Base-by-base conservation (phyloP, 2,329 filamentous ascomycete species). In the Rhinocladiella mackenziei region DNA sequence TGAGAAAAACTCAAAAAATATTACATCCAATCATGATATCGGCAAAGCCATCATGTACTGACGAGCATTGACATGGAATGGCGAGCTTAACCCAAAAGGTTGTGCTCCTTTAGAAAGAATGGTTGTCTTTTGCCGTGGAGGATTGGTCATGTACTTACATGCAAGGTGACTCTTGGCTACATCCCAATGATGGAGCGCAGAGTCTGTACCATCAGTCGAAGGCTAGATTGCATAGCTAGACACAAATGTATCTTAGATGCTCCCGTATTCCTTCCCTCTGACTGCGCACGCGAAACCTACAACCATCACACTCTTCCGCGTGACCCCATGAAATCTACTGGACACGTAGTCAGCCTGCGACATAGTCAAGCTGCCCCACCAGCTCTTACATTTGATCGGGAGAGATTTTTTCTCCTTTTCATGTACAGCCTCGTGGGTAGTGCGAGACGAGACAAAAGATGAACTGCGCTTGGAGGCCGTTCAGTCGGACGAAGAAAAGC, bases 181-280 rank as follows among this genome's bases (percentile, higher is more conserved):
- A 36, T 38, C 26, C 20, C 32, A 17, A 29, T 28, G 13, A 17
- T 28, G 33, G 33, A 28, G 18, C n/a, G 28, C 22, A 34, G 35
- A 15, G 35, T 43, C 43, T 50, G 48, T 50, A 50, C 48, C 48
- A 50, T 43, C 43, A 45, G 18, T 13, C 29, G 37, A 31, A 45
- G 37, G 23, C 35, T 46, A 50, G 48, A 46, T 20, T 20, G 14
- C n/a, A 33, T 32, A 50, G 47, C 42, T 50, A 46, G 39, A 47
- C 28, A 43, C n/a, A 47, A 44, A 32, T 50, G 43, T 46, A 43
- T 43, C 36, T 31, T 46, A 47, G 26, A 43, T 17, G 29, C 15
- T 19, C 13, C n/a, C 18, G n/a, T 14, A 4, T 28, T 38, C 14
- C n/a, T 38, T 23, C 18, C 14, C 14, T 13, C 8, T 32, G 14